Base-by-base conservation (phyloP, 164 flowering plant species). In the Euptelea pleiosperma region DNA sequence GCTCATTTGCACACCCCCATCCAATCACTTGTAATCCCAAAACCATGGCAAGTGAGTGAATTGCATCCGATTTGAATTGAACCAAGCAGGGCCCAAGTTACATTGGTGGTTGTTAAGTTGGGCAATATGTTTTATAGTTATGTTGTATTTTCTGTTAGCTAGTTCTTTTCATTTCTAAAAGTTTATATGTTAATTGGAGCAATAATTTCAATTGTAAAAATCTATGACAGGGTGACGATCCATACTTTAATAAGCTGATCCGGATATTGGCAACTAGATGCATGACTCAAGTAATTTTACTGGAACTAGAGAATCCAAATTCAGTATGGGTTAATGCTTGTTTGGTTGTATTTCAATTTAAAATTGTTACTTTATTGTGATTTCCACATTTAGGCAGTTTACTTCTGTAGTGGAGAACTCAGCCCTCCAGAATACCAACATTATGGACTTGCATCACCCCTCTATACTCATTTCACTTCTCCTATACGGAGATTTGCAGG, bases 401-500 rank as follows among this genome's bases (percentile, higher is more conserved):
- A 93, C 68, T 93, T 93, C 79, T 87, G 93, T 72, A 93, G 99
- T 70, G 99, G 99, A 46, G 99, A 93, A 71, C 87, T 93, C 46
- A 90, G 73, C 53, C 89, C 86, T 63, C 89, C 95, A 59, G 99
- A 93, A 69, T 93, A 73, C 65, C 75, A 43, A 67, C 99, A 93
- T 76, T 93, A 90, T 71, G 99, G 99, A 56, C 93, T 93, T 66
- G 97, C 97, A 45, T 74, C 99, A 9, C 88, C 86, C 40, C 65
- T 93, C 9, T 93, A 93, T 70, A 93, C 99, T 31, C 99, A 93
- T 70, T 93, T 93, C 79, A 93, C 99, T 21, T 93, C 99, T 58
- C 99, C 99, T 22, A 93, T 93, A 28, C 73, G 99, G 39, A 80
- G 99, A 79, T 93, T 90, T 77, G 97, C 99, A 49, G 99, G 99